phyloP scores from a whole-genome alignment of 352 stramenopile species.

The Phytophthora crassamura region DNA sequence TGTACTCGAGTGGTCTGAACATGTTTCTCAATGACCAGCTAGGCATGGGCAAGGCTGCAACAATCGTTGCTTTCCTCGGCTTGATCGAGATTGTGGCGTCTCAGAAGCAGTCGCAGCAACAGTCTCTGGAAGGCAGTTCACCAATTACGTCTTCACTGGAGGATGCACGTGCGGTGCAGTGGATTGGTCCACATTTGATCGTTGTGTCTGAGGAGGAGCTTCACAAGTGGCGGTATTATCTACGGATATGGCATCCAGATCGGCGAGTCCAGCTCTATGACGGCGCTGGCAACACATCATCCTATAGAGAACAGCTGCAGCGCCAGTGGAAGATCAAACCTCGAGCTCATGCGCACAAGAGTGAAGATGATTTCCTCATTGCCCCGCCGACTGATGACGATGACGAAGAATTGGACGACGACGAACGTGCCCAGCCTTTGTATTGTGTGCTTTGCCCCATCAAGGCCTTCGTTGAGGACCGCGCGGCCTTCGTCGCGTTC shows the following conservation, averaged over 20 bases:
- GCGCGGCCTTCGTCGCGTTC: conserved; percentile 53
- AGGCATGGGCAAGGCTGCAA: conserved; percentile 86
- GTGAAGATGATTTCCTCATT: conserved; percentile 39
- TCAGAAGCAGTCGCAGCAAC: conserved; percentile 19
- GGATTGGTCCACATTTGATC: conserved; percentile 71
- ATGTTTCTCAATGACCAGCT: conserved; percentile 88
- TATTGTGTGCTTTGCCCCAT: conserved; percentile 76
- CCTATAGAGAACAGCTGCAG: conserved; percentile 53
- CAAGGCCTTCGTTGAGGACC: conserved; percentile 58
- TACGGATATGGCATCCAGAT: conserved; percentile 63
- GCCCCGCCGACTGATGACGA: conserved; percentile 33
- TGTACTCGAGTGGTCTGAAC: conserved; percentile 71
- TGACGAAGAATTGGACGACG: conserved; percentile 58
- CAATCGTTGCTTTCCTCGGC: conserved; percentile 77
- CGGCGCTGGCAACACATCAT: conserved; percentile 23
- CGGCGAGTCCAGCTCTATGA: conserved; percentile 73
- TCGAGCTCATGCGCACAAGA: conserved; percentile 28
- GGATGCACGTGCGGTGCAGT: not conserved
- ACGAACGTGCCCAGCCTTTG: conserved; percentile 52
- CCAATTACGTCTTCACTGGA: not conserved
- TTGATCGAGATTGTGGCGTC: conserved; percentile 51
- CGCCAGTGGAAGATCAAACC: conserved; percentile 61
- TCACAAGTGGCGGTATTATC: conserved; percentile 82
- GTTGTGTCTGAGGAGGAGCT: conserved; percentile 78
- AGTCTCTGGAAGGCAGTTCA: conserved; percentile 10